These are phyloP conservation scores for Saccharomyces hybrid DNA, from an alignment of 1,139 yeast species.

Conservation along the genomic window DNA sequence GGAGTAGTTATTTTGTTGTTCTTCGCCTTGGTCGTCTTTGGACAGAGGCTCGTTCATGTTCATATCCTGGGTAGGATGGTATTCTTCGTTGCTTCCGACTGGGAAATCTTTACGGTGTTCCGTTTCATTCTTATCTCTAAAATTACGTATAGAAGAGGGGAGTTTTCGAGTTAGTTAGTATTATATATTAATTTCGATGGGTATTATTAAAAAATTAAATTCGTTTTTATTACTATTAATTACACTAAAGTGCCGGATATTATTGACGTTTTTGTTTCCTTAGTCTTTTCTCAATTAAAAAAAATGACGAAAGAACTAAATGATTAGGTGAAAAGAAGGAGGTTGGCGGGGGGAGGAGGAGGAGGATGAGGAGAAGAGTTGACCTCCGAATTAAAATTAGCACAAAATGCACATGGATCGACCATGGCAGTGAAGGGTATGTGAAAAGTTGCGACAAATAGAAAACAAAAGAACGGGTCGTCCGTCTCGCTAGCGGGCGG, in stretches of 20 bases:
- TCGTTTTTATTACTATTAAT: background rate
- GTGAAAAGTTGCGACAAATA: background rate
- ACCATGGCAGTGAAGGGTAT: background rate
- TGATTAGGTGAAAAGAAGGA: background rate
- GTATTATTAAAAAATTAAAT: background rate
- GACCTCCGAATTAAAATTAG: background rate
- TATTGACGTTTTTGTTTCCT: background rate
- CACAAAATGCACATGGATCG: background rate
- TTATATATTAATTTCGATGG: background rate
- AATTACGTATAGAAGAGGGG: background rate
- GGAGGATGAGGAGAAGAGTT: background rate
- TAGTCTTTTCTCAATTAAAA: background rate
- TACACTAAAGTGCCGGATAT: background rate
- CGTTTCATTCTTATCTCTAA: background rate
- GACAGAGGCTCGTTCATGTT: background rate
- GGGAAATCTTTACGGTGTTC: constrained; percentile 5
- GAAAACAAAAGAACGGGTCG: background rate
- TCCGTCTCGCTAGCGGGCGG: background rate
- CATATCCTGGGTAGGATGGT: background rate
- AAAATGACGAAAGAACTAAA: background rate
- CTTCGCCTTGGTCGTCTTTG: background rate
- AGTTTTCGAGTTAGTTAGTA: background rate
- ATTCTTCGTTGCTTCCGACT: background rate
- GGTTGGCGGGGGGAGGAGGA: background rate
- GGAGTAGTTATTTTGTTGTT: background rate